These are phyloP conservation scores for Syzygium syzygioides DNA, from an alignment of 441 rosid species.

Conservation along the genomic window DNA sequence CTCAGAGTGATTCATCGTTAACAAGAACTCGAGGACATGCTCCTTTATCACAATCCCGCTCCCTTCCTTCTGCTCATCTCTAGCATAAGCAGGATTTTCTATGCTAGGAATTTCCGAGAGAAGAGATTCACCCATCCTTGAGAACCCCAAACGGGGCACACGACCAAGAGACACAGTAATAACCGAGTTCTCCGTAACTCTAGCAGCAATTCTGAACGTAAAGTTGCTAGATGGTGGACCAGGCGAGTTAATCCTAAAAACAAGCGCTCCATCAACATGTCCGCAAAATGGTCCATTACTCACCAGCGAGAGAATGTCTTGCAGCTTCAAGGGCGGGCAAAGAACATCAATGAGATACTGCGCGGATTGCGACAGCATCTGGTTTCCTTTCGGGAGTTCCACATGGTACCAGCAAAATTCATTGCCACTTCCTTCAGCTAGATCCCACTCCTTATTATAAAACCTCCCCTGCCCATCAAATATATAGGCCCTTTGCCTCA, in stretches of 20 bases:
- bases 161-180: constrained; percentile 89
- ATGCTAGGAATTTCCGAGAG: constrained; percentile 86
- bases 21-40: constrained; percentile 89
- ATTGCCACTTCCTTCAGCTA: constrained; percentile 51
- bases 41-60: constrained; percentile 74
- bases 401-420: constrained; percentile 98
- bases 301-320: constrained; percentile 89
- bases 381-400: constrained; percentile 76
- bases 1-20: constrained; percentile 98
- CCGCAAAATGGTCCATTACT: constrained; percentile 95
- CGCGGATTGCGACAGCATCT: constrained; percentile 73
- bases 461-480: constrained; percentile 77
- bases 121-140: constrained; percentile 68
- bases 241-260: constrained; percentile 90
- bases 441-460: constrained; percentile 76
- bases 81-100: constrained; percentile 43
- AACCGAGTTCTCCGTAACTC: constrained; percentile 78
- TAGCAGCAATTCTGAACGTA: constrained; percentile 83
- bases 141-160: constrained; percentile 86
- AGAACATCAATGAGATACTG: constrained; percentile 85
- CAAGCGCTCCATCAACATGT: constrained; percentile 83
- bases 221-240: constrained; percentile 72
- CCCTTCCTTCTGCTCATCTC: constrained; percentile 46
- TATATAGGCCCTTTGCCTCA: constrained; percentile 71
- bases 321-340: constrained; percentile 91